Conservation (phyloP, 192 early-diverging fungal species). For the Umbelopsis sp. region DNA sequence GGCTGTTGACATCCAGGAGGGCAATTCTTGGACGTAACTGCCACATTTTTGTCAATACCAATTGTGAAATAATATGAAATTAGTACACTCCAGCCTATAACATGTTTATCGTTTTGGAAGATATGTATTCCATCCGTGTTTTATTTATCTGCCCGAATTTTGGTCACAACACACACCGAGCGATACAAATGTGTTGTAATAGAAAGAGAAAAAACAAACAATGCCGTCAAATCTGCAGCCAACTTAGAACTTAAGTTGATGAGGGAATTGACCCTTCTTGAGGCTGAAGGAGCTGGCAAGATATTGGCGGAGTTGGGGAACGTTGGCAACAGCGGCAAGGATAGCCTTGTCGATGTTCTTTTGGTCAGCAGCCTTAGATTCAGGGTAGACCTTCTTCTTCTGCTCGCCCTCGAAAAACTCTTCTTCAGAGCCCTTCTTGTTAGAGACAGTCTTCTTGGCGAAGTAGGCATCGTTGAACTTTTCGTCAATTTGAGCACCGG, state of each 20-base stretch:
- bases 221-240: too few relatives aligned
- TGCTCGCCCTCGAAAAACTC: conserved; percentile 81
- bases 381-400: conserved; percentile 80
- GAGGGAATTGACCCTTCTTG: conserved; percentile 95
- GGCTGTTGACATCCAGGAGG: too few relatives aligned
- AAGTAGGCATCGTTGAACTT: conserved; percentile 97
- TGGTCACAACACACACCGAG: too few relatives aligned
- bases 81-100: too few relatives aligned
- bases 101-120: too few relatives aligned
- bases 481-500: conserved; percentile 68
- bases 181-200: not conserved
- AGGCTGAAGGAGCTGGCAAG: conserved; percentile 87
- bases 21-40: too few relatives aligned
- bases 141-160: too few relatives aligned
- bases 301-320: conserved; percentile 89
- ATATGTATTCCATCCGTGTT: too few relatives aligned
- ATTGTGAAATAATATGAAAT: too few relatives aligned
- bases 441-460: conserved; percentile 74
- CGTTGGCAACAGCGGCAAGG: conserved; percentile 80
- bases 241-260: conserved; percentile 93
- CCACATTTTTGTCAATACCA: too few relatives aligned
- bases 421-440: conserved; percentile 82
- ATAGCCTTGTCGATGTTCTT: conserved; percentile 88
- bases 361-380: conserved; percentile 85
- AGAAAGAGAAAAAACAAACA: not conserved